Percentiles rank a stretch among this genome's conserved stretches.
These are phyloP conservation scores for Ceratonia siliqua DNA, from an alignment of 306 rosid species.

Conservation along the genomic window DNA sequence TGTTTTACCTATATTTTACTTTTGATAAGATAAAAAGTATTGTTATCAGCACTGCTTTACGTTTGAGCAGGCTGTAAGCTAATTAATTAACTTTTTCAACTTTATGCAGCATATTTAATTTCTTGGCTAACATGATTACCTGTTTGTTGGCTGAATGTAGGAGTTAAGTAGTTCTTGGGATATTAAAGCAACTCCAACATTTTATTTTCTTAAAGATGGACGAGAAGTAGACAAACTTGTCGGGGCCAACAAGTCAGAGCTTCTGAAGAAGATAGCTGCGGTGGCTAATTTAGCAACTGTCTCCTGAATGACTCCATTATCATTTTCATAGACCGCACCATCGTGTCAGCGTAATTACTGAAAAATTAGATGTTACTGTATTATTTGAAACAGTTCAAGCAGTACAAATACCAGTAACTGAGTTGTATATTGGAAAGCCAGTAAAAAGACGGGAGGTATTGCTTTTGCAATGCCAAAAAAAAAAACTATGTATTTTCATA, in stretches of 20 bases:
- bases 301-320: constrained; percentile 17
- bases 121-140: background rate
- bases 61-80: background rate
- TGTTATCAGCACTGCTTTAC: background rate
- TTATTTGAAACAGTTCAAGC: background rate
- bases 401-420: background rate
- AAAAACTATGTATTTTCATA: background rate
- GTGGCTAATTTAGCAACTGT: constrained; percentile 30
- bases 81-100: background rate
- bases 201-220: constrained; percentile 65
- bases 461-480: background rate
- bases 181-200: constrained; percentile 72
- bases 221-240: constrained; percentile 70
- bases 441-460: background rate
- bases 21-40: background rate
- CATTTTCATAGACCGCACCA: background rate
- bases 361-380: background rate
- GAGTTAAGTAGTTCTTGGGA: constrained; percentile 76
- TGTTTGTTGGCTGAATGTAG: constrained; percentile 32
- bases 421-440: background rate
- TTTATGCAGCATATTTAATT: background rate
- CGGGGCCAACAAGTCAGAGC: constrained; percentile 68
- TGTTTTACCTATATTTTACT: background rate
- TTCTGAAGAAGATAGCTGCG: constrained; percentile 54
- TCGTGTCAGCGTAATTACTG: background rate